Evolutionary conservation across 371 early-diverging fungal genomes (phyloP).

Genomic region (Lichtheimia hyalospora): DNA sequence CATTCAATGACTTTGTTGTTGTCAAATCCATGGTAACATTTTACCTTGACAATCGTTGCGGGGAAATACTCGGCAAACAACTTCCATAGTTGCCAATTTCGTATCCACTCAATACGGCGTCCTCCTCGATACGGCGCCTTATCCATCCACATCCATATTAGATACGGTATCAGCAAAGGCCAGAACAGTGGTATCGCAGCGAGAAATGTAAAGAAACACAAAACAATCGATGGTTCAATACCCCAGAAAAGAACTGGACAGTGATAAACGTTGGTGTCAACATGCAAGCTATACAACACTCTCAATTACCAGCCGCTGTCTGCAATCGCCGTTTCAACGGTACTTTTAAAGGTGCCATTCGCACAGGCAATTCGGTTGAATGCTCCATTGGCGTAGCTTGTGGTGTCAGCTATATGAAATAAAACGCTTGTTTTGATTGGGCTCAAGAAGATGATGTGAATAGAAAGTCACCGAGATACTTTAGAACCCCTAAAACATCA

Average conservation of each 20-base stretch:
- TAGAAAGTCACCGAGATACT: too few relatives aligned
- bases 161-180: slow-evolving; percentile 67
- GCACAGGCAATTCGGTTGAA: background rate
- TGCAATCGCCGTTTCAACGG: slow-evolving; percentile 77
- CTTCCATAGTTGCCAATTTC: slow-evolving; percentile 60
- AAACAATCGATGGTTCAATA: slow-evolving; percentile 27
- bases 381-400: too few relatives aligned
- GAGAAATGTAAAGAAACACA: slow-evolving; percentile 36
- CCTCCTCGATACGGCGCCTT: slow-evolving; percentile 71
- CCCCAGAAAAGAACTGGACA: slow-evolving; percentile 19
- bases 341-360: slow-evolving; percentile 55
- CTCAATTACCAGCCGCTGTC: slow-evolving; percentile 49
- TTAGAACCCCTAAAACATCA: too few relatives aligned
- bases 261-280: too few relatives aligned
- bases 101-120: slow-evolving; percentile 60
- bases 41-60: slow-evolving; percentile 67
- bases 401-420: too few relatives aligned
- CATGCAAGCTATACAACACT: too few relatives aligned
- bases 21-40: background rate
- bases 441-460: too few relatives aligned
- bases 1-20: background rate
- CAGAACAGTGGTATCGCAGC: slow-evolving; percentile 48
- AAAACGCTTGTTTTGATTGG: too few relatives aligned
- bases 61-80: slow-evolving; percentile 84
- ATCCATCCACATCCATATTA: slow-evolving; percentile 61